These are phyloP conservation scores for Pythium oligandrum DNA, from an alignment of 352 stramenopile genomes.

Conservation along the genomic window DNA sequence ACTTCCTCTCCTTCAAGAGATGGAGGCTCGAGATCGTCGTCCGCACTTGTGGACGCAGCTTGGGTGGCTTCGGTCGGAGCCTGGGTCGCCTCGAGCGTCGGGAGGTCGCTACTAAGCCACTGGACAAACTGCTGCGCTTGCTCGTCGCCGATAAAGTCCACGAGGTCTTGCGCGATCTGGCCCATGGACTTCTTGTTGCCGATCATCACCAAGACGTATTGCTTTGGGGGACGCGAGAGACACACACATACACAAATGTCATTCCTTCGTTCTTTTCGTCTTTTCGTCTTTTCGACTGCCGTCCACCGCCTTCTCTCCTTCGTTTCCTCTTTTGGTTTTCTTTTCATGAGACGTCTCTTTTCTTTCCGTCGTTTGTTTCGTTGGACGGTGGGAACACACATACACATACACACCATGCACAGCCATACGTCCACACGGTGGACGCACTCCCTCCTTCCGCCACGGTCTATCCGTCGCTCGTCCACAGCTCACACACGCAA, in stretches of 20 bases:
- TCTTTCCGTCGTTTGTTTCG: too few relatives aligned
- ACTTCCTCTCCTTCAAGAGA: background rate
- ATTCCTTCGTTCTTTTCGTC: background rate
- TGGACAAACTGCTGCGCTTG: constrained; percentile 63
- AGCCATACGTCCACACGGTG: too few relatives aligned
- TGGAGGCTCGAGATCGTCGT: constrained; percentile 11
- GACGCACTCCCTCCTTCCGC: constrained; percentile 4
- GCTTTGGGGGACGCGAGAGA: constrained; percentile 30
- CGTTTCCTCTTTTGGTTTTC: too few relatives aligned
- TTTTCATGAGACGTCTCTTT: too few relatives aligned
- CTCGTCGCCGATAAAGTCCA: constrained; percentile 83
- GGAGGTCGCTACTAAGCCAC: constrained; percentile 60
- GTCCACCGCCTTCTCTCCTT: too few relatives aligned
- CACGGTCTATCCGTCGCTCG: too few relatives aligned
- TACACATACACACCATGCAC: background rate
- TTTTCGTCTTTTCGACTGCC: background rate
- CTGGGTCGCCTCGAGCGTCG: constrained; percentile 30
- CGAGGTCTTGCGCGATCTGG: constrained; percentile 75
- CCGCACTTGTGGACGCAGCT: constrained; percentile 5
- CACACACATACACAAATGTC: constrained; percentile 26
- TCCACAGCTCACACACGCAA: constrained; percentile 2
- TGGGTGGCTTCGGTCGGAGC: constrained; percentile 14
- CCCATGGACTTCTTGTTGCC: constrained; percentile 85
- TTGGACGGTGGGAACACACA: background rate
- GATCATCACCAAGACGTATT: constrained; percentile 86